phyloP scores from a whole-genome alignment of 2,329 filamentous ascomycete species.

The Aspergillus pseudoviridinutans region DNA sequence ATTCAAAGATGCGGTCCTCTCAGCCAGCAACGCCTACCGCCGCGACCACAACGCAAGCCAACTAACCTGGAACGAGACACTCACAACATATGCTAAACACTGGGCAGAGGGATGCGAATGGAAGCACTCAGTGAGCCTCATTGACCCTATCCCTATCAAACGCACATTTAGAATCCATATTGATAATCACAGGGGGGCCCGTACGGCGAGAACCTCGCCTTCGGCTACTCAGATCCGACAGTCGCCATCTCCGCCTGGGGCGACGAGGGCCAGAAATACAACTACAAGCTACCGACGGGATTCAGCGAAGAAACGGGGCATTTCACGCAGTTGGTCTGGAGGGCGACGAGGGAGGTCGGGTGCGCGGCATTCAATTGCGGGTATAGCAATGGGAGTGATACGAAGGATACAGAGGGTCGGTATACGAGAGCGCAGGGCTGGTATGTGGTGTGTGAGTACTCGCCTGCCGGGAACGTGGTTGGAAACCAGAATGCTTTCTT shows the following conservation, averaged over 20 bases:
- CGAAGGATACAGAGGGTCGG: constrained; percentile 5
- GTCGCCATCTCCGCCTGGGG: constrained; percentile 65
- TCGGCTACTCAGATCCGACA: constrained; percentile 59
- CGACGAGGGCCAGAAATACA: constrained; percentile 54
- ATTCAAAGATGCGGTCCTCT: constrained; percentile 55
- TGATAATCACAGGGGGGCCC: constrained; percentile 48
- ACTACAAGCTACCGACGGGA: constrained; percentile 52
- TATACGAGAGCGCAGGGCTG: constrained; percentile 46
- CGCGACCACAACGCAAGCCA: constrained; percentile 56
- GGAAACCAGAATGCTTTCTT: constrained; percentile 28
- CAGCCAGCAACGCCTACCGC: constrained; percentile 65
- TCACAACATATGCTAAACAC: constrained; percentile 51
- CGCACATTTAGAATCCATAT: background rate
- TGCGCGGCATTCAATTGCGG: constrained; percentile 48
- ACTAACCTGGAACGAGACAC: constrained; percentile 62
- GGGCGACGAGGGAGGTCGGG: constrained; percentile 56
- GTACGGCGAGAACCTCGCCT: constrained; percentile 71
- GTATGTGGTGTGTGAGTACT: constrained; percentile 69
- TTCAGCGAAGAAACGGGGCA: constrained; percentile 62
- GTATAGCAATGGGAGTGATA: constrained; percentile 15
- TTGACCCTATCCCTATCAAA: background rate
- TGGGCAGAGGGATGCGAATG: constrained; percentile 48
- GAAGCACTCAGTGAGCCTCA: constrained; percentile 35
- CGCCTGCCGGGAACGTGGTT: constrained; percentile 60
- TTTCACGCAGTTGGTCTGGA: constrained; percentile 73